These are phyloP conservation scores for Xylaria sp. DNA, from an alignment of 2,329 filamentous ascomycete genomes.

Conservation along the genomic window DNA sequence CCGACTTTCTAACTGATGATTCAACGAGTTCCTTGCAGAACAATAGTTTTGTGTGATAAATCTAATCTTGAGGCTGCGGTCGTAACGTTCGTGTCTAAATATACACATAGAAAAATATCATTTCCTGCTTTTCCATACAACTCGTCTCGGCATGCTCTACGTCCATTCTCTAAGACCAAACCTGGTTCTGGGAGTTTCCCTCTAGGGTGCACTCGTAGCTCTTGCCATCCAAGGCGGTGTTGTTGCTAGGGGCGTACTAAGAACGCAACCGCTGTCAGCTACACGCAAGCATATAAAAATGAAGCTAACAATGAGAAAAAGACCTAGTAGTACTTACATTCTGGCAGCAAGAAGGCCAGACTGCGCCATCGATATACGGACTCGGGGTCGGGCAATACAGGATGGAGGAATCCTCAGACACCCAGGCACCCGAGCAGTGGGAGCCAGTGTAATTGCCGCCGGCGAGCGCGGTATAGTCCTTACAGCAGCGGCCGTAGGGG, in stretches of 20 bases:
- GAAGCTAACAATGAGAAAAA: neutral
- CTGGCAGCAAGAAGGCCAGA: constrained; percentile 3
- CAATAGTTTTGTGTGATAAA: neutral
- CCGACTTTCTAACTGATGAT: too few relatives aligned
- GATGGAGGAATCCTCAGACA: neutral
- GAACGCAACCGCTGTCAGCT: neutral
- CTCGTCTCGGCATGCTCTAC: neutral
- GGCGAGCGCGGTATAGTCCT: neutral
- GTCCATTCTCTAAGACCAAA: neutral
- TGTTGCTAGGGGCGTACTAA: neutral
- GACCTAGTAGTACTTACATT: neutral
- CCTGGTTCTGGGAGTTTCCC: neutral
- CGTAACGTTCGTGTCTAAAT: neutral
- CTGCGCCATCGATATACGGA: neutral
- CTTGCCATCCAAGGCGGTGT: neutral
- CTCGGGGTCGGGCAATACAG: neutral
- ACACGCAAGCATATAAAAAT: neutral
- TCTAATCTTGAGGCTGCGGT: neutral
- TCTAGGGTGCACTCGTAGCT: neutral
- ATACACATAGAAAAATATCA: neutral
- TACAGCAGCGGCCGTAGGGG: neutral
- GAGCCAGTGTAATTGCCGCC: constrained; percentile 1
- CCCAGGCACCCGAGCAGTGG: neutral
- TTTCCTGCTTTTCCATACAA: neutral
- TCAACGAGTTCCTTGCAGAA: neutral